A percentile compares a stretch with the other conserved stretches of the same genome.
Conservation (phyloP, 2,329 filamentous ascomycete genomes). For the Sclerotinia nivalis region DNA sequence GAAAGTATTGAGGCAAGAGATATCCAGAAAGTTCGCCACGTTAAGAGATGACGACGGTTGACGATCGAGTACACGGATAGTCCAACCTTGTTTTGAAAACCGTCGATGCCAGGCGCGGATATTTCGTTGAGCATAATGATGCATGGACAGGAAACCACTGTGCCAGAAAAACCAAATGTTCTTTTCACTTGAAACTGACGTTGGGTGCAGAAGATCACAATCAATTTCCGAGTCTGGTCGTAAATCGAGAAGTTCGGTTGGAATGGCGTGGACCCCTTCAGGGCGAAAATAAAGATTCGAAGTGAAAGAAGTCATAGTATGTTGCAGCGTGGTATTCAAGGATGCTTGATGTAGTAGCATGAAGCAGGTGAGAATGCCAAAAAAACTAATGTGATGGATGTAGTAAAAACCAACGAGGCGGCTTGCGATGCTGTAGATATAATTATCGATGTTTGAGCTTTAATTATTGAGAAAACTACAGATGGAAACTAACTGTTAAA, state of each 20-base stretch:
- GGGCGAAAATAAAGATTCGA: constrained; percentile 42
- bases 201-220: constrained; percentile 45
- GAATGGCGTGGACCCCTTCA: constrained; percentile 46
- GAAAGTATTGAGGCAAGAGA: constrained; percentile 47
- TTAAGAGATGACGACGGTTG: constrained; percentile 49
- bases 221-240: constrained; percentile 51
- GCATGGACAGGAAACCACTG: constrained; percentile 50
- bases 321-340: neutral
- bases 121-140: constrained; percentile 54
- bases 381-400: too few species aligned
- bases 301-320: constrained; percentile 30
- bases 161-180: constrained; percentile 63
- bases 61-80: constrained; percentile 52
- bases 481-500: neutral
- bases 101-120: constrained; percentile 56
- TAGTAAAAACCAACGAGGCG: neutral
- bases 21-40: constrained; percentile 51
- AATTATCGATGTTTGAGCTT: neutral
- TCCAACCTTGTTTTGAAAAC: constrained; percentile 54
- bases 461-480: neutral
- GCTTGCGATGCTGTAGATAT: neutral
- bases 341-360: neutral
- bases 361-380: neutral
- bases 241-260: constrained; percentile 46
- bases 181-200: constrained; percentile 48